Base-by-base conservation (phyloP, 129 eudicot species). In the Logfia minima region DNA sequence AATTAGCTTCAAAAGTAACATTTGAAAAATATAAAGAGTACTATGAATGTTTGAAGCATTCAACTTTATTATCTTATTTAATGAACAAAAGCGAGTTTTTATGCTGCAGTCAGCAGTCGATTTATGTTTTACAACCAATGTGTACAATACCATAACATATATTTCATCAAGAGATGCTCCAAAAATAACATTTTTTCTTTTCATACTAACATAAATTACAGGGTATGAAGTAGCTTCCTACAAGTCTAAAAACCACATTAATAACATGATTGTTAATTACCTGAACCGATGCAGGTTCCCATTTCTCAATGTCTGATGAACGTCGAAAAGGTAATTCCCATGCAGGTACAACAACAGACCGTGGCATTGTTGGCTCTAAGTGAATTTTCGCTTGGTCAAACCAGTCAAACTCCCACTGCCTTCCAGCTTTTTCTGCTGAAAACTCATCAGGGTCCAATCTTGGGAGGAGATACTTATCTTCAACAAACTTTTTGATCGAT, bases 371-470 rank as follows among this genome's bases (percentile, higher is more conserved):
- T 51, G 95, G 92, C 73, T 95, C 99, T 23, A 85, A 52, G 45
- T 84, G 88, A 66, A 86, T 79, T 81, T 88, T 85, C 48, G 96
- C 94, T 78, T 83, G 85, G 74, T 84, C 89, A 75, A 95, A 95
- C 99, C 99, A 95, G 83, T 95, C 96, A 73, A 92, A 95, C 18
- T 92, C 97, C 99, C 99, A 95, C 32, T 91, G 92, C 73, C 87
- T 89, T 78, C 92, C 97, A 78, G 86, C 86, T 77, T 88, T 92
- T 75, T 92, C 95, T 4, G 92, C 90, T 61, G 91, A 85, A 82
- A 91, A 95, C 41, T 85, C 97, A 76, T 89, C 97, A 52, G 82
- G 79, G 59, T 95, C 99, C 85, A 95, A 81, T 74, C 88, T 84
- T 13, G 97, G 99, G 8, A 83, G 74, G 13, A 95, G 87, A 83